Base-by-base conservation (phyloP, 768 basidiomycete species). In the Tylopilus sp. region DNA sequence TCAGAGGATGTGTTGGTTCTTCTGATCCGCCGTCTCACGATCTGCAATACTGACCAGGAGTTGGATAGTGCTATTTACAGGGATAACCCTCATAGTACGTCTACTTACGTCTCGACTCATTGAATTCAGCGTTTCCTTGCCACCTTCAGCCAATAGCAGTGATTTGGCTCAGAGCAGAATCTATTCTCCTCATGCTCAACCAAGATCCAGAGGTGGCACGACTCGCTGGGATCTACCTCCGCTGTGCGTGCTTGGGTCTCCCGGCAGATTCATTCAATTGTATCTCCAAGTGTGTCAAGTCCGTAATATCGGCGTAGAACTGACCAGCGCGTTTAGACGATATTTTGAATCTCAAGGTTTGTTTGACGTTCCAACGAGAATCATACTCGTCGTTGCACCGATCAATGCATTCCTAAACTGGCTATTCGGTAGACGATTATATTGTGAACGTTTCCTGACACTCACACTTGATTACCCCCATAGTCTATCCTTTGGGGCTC, bases 181-280 rank as follows among this genome's bases (percentile, higher is more conserved):
- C 72, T 1, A 81, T 98, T 40, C 77, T 98, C 1, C 77, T 96
- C 29, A 79, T 71, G 53, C 76, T 91, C 38, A 81, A 80, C 52
- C 90, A 92, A 77, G 89, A 94, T 29, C 85, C 87, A 2, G 88
- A 90, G 56, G 89, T 98, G n/a, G n/a, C n/a, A n/a, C n/a, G n/a
- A n/a, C n/a, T n/a, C n/a, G n/a, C n/a, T n/a, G n/a, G n/a, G n/a
- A 25, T 84, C 3, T 98, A 96, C 66, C 80, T 96, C 31, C 81
- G 81, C 47, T 92, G 78, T 71, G 75, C 89, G 2, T 83, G 81
- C 1, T 65, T 94, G 4, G 91, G 92, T 33, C 78, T 97, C 28
- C 94, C 94, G 30, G 86, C 85, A 7, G 86, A 86, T 63, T 67
- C 75, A 9, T 79, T 83, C 54, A 86, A 84, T 53, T 67, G 66